Evolutionary conservation across 768 basidiomycete genomes (phyloP).

Genomic region (Hirschioporus abietinus): DNA sequence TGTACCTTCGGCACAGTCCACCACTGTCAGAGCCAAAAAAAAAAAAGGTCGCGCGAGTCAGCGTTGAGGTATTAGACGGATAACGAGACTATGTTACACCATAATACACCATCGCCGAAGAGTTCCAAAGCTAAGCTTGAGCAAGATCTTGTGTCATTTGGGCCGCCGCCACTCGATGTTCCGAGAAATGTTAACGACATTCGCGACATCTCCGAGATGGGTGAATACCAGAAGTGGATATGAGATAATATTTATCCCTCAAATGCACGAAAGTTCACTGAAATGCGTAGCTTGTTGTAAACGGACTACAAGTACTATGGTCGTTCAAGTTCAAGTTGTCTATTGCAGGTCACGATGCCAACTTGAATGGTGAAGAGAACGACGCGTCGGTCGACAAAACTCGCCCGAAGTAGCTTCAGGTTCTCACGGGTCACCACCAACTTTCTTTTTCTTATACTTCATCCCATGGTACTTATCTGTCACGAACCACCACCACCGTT

Average conservation of each 20-base stretch:
- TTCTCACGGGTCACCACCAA: too few relatives aligned
- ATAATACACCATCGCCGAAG: conserved; percentile 47
- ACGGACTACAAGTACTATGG: not conserved
- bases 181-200: conserved; percentile 70
- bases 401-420: too few relatives aligned
- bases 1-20: conserved; percentile 83
- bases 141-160: conserved; percentile 66
- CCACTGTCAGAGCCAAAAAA: conserved; percentile 40
- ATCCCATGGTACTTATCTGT: too few relatives aligned
- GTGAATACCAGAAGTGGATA: not conserved
- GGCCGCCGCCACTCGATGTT: conserved; percentile 74
- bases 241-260: not conserved
- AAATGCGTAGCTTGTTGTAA: not conserved
- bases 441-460: too few relatives aligned
- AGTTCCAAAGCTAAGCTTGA: conserved; percentile 66
- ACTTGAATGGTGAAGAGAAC: too few relatives aligned
- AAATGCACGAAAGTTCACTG: not conserved
- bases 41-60: not conserved
- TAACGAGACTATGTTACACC: conserved; percentile 43
- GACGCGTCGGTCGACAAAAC: too few relatives aligned
- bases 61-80: not conserved
- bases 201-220: not conserved
- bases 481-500: too few relatives aligned
- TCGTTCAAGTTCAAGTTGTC: too few relatives aligned
- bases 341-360: too few relatives aligned